phyloP scores from a whole-genome alignment of 2,329 filamentous ascomycete species.

The Nectriaceae sp. region DNA sequence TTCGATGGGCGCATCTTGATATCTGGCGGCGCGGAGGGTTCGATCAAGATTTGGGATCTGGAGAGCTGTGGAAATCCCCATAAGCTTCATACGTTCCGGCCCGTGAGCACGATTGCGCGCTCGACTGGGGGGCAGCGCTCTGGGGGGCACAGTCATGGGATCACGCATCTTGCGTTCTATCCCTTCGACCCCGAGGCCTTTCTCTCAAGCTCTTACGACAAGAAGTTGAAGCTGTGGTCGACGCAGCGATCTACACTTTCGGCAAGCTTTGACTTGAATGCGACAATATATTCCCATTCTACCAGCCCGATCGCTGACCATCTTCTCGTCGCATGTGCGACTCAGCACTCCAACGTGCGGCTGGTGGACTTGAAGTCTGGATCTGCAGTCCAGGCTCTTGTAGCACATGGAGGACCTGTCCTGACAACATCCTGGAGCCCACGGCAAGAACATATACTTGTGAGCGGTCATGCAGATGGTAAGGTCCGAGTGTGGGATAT shows the following conservation, averaged over 20 bases:
- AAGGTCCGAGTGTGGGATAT: conserved; percentile 87
- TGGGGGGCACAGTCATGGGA: conserved; percentile 64
- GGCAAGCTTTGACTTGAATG: conserved; percentile 67
- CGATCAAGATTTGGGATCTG: conserved; percentile 85
- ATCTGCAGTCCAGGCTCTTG: conserved; percentile 67
- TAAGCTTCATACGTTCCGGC: conserved; percentile 51
- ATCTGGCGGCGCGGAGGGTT: conserved; percentile 83
- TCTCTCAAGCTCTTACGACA: conserved; percentile 76
- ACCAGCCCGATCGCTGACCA: conserved; percentile 72
- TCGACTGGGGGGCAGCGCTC: conserved; percentile 34
- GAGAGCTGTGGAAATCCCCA: conserved; percentile 56
- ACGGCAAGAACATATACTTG: conserved; percentile 74
- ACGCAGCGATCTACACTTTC: conserved; percentile 62
- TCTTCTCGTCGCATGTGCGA: conserved; percentile 83
- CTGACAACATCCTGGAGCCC: conserved; percentile 81
- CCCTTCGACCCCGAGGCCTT: conserved; percentile 77
- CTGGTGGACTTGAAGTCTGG: conserved; percentile 86
- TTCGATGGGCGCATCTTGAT: conserved; percentile 78
- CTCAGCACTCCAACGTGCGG: conserved; percentile 80
- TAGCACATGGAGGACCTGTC: conserved; percentile 68
- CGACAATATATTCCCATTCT: conserved; percentile 75
- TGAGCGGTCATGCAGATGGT: conserved; percentile 83
- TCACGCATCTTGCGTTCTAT: conserved; percentile 77
- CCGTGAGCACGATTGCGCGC: conserved; percentile 53
- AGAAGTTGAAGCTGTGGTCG: conserved; percentile 74